These are phyloP conservation scores for Daldinia vernicosa DNA, from an alignment of 495 filamentous ascomycete species.

Conservation along the genomic window DNA sequence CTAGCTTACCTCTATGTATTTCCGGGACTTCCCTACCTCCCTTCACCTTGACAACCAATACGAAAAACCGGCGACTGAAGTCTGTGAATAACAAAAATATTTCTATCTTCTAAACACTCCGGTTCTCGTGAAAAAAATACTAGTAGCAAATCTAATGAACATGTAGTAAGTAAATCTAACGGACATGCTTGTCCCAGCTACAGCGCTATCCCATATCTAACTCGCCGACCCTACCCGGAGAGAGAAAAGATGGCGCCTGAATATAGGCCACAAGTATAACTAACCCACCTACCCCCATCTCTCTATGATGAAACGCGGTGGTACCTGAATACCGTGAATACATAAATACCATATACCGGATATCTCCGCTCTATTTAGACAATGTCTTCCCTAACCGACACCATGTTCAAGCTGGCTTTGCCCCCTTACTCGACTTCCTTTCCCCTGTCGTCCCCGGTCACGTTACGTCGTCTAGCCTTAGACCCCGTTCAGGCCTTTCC, in stretches of 20 bases:
- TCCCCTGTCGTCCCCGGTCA: not conserved
- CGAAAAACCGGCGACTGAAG: not conserved
- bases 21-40: not conserved
- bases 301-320: not conserved
- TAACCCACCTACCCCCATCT: not conserved
- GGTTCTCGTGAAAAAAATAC: not conserved
- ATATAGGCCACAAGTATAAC: not conserved
- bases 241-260: not conserved
- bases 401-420: not conserved
- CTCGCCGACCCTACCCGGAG: not conserved
- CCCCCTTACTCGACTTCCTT: not conserved
- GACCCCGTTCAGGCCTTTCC: constrained; percentile 33
- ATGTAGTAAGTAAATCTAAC: not conserved
- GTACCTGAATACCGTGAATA: not conserved
- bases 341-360: not conserved
- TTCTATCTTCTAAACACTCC: not conserved
- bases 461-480: not conserved
- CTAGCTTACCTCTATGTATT: not conserved
- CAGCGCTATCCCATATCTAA: not conserved
- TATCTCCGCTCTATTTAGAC: not conserved
- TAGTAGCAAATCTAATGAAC: not conserved
- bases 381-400: not conserved
- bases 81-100: not conserved
- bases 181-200: not conserved
- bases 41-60: not conserved